Conservation (phyloP, 2,329 filamentous ascomycete species). For the Talaromyces sp. region DNA sequence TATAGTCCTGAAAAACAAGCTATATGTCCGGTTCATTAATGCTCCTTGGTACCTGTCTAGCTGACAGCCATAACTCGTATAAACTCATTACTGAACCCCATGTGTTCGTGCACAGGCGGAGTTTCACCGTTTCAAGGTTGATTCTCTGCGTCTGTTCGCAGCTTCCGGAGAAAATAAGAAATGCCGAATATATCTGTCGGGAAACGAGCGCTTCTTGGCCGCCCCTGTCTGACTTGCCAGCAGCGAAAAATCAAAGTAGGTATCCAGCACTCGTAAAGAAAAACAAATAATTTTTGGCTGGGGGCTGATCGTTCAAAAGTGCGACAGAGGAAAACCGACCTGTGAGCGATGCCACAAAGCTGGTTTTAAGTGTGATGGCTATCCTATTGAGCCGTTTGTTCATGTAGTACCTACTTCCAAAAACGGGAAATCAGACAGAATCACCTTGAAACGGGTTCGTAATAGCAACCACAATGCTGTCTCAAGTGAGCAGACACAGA, state of each 20-base stretch:
- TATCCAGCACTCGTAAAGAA: neutral
- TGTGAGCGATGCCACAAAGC: constrained; percentile 10
- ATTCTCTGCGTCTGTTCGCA: neutral
- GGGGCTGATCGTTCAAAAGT: neutral
- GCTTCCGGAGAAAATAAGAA: neutral
- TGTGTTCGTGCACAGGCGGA: neutral
- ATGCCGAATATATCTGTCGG: constrained; percentile 10
- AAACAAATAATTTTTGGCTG: neutral
- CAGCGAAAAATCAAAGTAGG: constrained; percentile 11
- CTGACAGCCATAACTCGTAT: neutral
- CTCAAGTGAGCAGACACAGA: neutral
- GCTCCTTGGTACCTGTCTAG: neutral
- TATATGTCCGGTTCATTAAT: neutral
- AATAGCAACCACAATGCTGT: neutral
- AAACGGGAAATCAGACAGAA: neutral
- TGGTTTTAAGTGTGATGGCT: constrained; percentile 6
- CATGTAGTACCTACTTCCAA: constrained; percentile 5
- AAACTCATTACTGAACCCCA: neutral
- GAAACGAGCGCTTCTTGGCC: constrained; percentile 6
- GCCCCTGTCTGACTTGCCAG: constrained; percentile 10
- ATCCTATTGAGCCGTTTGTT: constrained; percentile 9
- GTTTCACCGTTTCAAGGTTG: neutral
- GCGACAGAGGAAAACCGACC: constrained; percentile 9
- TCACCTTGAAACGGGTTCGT: constrained; percentile 5
- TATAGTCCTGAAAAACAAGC: neutral